Conservation (phyloP, 495 filamentous ascomycete species). For the Lophium mytilinum region DNA sequence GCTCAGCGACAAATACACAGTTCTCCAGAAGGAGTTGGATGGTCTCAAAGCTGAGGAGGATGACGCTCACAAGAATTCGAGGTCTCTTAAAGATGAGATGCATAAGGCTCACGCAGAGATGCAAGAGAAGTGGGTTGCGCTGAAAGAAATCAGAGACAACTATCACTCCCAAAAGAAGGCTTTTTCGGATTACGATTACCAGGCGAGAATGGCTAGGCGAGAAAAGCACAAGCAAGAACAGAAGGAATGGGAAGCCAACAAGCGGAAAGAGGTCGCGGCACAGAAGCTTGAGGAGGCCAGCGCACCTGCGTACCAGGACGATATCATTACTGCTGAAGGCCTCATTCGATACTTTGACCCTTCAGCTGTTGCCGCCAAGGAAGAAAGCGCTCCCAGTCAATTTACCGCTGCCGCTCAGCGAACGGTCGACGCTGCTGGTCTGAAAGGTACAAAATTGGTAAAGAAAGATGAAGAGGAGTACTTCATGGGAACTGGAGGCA, state of each 20-base stretch:
- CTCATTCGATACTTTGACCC: slow-evolving; percentile 90
- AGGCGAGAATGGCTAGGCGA: slow-evolving; percentile 60
- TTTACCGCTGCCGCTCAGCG: slow-evolving; percentile 72
- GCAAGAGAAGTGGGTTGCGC: slow-evolving; percentile 68
- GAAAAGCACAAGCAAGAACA: slow-evolving; percentile 75
- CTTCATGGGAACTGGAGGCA: slow-evolving; percentile 68
- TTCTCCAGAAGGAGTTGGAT: slow-evolving; percentile 77
- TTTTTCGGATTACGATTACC: slow-evolving; percentile 69
- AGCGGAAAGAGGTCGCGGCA: slow-evolving; percentile 72
- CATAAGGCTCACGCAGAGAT: slow-evolving; percentile 73
- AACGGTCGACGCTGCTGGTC: slow-evolving; percentile 65
- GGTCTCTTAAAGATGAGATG: slow-evolving; percentile 79
- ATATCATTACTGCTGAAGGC: slow-evolving; percentile 78
- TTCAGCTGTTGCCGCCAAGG: slow-evolving; percentile 53
- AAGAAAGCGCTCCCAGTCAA: slow-evolving; percentile 53
- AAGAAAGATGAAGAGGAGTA: slow-evolving; percentile 86
- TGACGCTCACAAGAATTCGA: slow-evolving; percentile 74
- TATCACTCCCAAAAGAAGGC: slow-evolving; percentile 73
- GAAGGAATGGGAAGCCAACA: slow-evolving; percentile 62
- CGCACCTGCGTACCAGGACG: slow-evolving; percentile 76
- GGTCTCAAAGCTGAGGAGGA: slow-evolving; percentile 85
- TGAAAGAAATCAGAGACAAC: slow-evolving; percentile 78
- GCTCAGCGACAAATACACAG: slow-evolving; percentile 72
- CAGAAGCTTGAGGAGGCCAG: slow-evolving; percentile 88
- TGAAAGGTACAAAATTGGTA: slow-evolving; percentile 69